phyloP scores from a whole-genome alignment of 345 rosid genomes.

The Atalantia buxifolia region DNA sequence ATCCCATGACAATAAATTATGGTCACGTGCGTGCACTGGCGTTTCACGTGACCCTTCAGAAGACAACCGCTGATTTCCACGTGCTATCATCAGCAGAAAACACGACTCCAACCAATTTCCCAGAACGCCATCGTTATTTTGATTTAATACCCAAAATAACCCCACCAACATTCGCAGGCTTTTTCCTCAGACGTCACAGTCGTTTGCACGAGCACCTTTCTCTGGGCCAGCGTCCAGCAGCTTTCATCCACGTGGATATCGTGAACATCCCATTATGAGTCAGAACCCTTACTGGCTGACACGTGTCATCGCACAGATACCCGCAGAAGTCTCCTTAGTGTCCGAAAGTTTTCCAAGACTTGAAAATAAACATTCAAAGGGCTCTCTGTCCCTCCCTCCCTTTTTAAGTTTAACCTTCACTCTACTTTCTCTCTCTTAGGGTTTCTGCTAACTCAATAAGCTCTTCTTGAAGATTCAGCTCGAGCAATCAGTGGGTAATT shows the following conservation, averaged over 20 bases:
- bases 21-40: not conserved
- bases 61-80: not conserved
- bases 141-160: not conserved
- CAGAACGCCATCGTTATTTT: not conserved
- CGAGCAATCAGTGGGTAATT: not conserved
- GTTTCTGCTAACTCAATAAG: slow-evolving; percentile 3
- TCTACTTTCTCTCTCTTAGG: slow-evolving; percentile 9
- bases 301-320: slow-evolving; percentile 19
- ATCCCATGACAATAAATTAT: too few relatives aligned
- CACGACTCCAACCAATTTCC: not conserved
- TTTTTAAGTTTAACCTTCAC: not conserved
- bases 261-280: not conserved
- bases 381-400: slow-evolving; percentile 16
- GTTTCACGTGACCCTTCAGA: not conserved
- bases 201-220: slow-evolving; percentile 8
- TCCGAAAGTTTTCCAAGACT: slow-evolving; percentile 3
- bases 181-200: slow-evolving; percentile 12
- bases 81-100: not conserved
- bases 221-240: slow-evolving; percentile 7
- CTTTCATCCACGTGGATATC: slow-evolving; percentile 13
- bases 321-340: slow-evolving; percentile 2
- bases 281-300: slow-evolving; percentile 10
- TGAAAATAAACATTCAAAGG: slow-evolving; percentile 12
- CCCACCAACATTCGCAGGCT: not conserved
- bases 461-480: slow-evolving; percentile 8